These are phyloP conservation scores for Candida stauntonica DNA, from an alignment of 805 yeast genomes.

Conservation along the genomic window DNA sequence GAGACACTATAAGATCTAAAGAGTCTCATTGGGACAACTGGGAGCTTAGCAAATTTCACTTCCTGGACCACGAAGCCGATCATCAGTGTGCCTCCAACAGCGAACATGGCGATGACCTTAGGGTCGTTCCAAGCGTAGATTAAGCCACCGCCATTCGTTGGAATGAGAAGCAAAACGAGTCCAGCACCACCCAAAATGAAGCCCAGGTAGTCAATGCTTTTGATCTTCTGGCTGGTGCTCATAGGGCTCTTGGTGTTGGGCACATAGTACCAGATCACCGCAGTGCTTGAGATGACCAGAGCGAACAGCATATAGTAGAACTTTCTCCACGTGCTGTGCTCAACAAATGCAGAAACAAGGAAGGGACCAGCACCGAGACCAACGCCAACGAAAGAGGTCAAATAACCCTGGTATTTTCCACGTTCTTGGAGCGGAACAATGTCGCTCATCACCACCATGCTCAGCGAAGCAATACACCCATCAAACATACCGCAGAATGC, in stretches of 20 bases:
- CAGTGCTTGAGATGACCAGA: constrained; percentile 40
- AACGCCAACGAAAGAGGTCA: constrained; percentile 46
- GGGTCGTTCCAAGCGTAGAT: constrained; percentile 51
- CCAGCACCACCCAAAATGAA: constrained; percentile 44
- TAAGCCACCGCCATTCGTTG: constrained; percentile 59
- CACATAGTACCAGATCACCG: constrained; percentile 39
- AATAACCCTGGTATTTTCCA: constrained; percentile 54
- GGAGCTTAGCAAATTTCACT: constrained; percentile 37
- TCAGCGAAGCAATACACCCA: constrained; percentile 48
- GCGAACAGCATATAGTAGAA: constrained; percentile 39
- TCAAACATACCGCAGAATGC: constrained; percentile 56
- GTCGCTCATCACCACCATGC: constrained; percentile 53
- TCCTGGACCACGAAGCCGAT: constrained; percentile 46
- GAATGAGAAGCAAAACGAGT: constrained; percentile 45
- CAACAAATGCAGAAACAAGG: constrained; percentile 38
- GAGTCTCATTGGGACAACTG: constrained; percentile 49
- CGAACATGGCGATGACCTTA: constrained; percentile 36
- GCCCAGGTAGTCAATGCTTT: constrained; percentile 53
- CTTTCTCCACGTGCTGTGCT: constrained; percentile 36
- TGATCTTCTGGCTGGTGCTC: constrained; percentile 37
- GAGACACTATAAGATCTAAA: constrained; percentile 35
- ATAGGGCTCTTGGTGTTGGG: constrained; percentile 33
- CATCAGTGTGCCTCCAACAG: constrained; percentile 39
- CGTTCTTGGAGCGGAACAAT: constrained; percentile 48
- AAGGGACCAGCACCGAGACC: constrained; percentile 46